phyloP scores from a whole-genome alignment of 495 filamentous ascomycete species.

The Lasiosphaeriaceae sp. region DNA sequence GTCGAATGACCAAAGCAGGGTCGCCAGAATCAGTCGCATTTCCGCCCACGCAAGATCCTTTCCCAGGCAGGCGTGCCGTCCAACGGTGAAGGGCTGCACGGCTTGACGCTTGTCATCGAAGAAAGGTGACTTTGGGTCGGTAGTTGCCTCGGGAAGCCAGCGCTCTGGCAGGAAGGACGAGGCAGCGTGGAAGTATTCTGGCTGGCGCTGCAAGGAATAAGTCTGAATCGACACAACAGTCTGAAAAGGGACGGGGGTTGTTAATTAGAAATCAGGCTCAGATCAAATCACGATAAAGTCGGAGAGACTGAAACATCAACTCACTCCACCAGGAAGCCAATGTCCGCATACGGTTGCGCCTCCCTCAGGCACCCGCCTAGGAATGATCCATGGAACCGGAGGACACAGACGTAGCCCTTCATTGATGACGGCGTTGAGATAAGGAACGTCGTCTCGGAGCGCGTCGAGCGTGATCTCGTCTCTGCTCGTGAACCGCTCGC shows the following conservation, averaged over 20 bases:
- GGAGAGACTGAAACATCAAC: too few relatives aligned
- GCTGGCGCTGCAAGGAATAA: conserved; percentile 24
- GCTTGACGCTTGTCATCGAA: conserved; percentile 41
- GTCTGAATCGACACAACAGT: conserved; percentile 31
- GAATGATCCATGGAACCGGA: conserved; percentile 29
- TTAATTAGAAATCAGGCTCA: too few relatives aligned
- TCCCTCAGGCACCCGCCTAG: conserved; percentile 26
- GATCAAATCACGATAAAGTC: too few relatives aligned
- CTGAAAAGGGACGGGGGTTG: too few relatives aligned
- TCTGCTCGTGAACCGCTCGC: conserved; percentile 37
- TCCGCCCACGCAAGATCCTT: conserved; percentile 49
- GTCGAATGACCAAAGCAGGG: conserved; percentile 50
- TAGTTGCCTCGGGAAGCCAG: conserved; percentile 40
- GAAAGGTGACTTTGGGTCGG: conserved; percentile 25
- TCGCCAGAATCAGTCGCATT: conserved; percentile 47
- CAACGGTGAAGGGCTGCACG: conserved; percentile 50
- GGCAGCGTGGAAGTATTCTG: conserved; percentile 11
- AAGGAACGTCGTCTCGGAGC: conserved; percentile 30
- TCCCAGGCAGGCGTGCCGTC: conserved; percentile 54
- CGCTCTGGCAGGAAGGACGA: conserved; percentile 39
- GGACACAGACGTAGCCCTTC: conserved; percentile 42
- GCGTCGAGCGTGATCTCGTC: conserved; percentile 45
- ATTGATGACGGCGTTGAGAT: conserved; percentile 43
- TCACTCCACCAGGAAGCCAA: conserved; percentile 25
- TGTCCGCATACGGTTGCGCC: conserved; percentile 29